phyloP scores from a whole-genome alignment of 106 monocot genomes.

The Acorus gramineus region DNA sequence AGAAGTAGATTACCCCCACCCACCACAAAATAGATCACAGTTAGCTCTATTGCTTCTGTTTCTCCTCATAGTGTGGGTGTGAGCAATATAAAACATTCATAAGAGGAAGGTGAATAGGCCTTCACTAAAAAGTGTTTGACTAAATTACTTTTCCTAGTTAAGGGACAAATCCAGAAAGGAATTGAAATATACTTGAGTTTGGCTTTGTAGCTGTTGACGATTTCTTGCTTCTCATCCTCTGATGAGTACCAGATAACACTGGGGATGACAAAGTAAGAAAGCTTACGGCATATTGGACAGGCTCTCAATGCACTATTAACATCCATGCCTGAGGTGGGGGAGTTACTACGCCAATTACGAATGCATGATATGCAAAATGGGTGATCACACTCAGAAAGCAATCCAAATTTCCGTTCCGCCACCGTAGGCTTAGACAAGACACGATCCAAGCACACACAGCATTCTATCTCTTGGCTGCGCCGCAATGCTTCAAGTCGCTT shows the following conservation, averaged over 20 bases:
- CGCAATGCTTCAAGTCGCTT: constrained; percentile 71
- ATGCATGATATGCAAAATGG: constrained; percentile 95
- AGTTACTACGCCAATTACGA: constrained; percentile 89
- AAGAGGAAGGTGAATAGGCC: no score
- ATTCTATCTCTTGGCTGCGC: constrained; percentile 90
- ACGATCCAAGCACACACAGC: constrained; percentile 85
- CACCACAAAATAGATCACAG: no score
- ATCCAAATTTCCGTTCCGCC: constrained; percentile 91
- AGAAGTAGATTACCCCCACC: no score
- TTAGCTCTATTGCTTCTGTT: no score
- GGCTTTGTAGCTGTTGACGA: constrained; percentile 74
- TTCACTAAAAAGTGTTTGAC: no score
- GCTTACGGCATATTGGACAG: constrained; percentile 89
- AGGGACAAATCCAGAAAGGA: not conserved
- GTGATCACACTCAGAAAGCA: constrained; percentile 96
- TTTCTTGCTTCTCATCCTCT: constrained; percentile 82
- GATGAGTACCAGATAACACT: constrained; percentile 92
- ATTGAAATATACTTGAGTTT: constrained; percentile 58
- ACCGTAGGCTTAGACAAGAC: constrained; percentile 81
- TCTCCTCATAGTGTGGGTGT: no score
- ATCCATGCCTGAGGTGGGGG: constrained; percentile 81
- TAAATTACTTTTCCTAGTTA: no score
- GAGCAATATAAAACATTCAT: no score
- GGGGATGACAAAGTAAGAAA: constrained; percentile 94
- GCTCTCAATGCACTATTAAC: constrained; percentile 72